Percentiles rank a stretch among this genome's conserved stretches.
Conservation (phyloP, 2,329 filamentous ascomycete species). For the Dothideomycetes sp. region DNA sequence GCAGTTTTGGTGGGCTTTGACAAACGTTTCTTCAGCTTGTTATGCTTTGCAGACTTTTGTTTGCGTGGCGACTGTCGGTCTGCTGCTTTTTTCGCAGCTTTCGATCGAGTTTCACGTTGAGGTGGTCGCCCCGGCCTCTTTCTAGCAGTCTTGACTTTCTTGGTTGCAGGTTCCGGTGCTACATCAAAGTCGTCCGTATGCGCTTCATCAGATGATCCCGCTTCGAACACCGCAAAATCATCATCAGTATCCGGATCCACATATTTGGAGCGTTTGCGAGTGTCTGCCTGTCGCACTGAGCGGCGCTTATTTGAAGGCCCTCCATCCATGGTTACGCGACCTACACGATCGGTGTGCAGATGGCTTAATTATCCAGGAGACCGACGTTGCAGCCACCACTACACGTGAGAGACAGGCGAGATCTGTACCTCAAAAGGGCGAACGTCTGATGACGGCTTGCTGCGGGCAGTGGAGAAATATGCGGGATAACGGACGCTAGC, state of each 20-base stretch:
- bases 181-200: not conserved
- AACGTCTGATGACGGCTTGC: not conserved
- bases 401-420: too few relatives aligned
- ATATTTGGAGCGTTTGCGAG: slow-evolving; percentile 22
- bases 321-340: slow-evolving; percentile 10
- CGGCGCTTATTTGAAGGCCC: slow-evolving; percentile 19
- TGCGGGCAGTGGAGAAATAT: not conserved
- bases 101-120: slow-evolving; percentile 8
- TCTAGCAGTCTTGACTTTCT: slow-evolving; percentile 2
- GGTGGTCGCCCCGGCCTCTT: slow-evolving; percentile 3
- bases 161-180: not conserved
- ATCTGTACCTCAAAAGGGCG: too few relatives aligned
- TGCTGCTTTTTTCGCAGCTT: slow-evolving; percentile 2
- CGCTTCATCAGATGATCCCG: not conserved
- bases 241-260: slow-evolving; percentile 25
- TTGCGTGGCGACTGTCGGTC: slow-evolving; percentile 2
- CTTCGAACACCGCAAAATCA: slow-evolving; percentile 14
- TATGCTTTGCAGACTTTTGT: slow-evolving; percentile 10
- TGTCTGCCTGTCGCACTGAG: slow-evolving; percentile 20
- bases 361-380: too few relatives aligned
- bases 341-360: too few relatives aligned
- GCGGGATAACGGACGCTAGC: not conserved
- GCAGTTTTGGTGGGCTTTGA: slow-evolving; percentile 15
- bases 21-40: slow-evolving; percentile 13
- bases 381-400: too few relatives aligned